These are phyloP conservation scores for Ustilago loliicola DNA, from an alignment of 1,284 basidiomycete genomes.

Conservation along the genomic window DNA sequence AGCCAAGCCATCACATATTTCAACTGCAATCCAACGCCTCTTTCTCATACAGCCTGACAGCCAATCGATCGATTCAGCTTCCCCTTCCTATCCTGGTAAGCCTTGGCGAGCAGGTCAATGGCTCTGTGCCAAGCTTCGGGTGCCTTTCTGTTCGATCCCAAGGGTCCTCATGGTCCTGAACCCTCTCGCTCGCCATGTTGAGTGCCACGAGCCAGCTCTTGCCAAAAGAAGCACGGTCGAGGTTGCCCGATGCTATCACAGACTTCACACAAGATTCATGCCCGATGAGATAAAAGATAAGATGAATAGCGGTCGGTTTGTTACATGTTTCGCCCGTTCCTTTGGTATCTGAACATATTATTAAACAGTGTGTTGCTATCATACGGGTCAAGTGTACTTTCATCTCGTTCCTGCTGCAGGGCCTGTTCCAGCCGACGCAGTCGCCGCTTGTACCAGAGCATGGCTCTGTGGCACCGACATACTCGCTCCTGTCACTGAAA, in stretches of 20 bases:
- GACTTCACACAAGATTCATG: neutral
- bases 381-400: neutral
- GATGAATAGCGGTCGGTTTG: neutral
- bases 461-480: slow-evolving; percentile 34
- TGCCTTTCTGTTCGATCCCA: neutral
- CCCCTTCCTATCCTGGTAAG: neutral
- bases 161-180: neutral
- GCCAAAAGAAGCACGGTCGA: neutral
- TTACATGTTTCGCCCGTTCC: neutral
- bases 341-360: neutral
- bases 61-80: neutral
- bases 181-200: neutral
- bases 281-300: neutral
- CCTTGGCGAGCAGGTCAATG: neutral
- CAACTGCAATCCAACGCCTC: neutral
- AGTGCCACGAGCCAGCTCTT: neutral
- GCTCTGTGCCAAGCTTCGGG: neutral
- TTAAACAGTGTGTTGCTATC: neutral
- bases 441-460: slow-evolving; percentile 24
- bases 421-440: neutral
- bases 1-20: neutral
- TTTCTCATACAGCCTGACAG: slow-evolving; percentile 1
- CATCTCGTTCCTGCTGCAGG: neutral
- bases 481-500: slow-evolving; percentile 17
- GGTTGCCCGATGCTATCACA: neutral